These are phyloP conservation scores for Hyphopichia fennica DNA, from an alignment of 1,139 yeast genomes.

Conservation along the genomic window DNA sequence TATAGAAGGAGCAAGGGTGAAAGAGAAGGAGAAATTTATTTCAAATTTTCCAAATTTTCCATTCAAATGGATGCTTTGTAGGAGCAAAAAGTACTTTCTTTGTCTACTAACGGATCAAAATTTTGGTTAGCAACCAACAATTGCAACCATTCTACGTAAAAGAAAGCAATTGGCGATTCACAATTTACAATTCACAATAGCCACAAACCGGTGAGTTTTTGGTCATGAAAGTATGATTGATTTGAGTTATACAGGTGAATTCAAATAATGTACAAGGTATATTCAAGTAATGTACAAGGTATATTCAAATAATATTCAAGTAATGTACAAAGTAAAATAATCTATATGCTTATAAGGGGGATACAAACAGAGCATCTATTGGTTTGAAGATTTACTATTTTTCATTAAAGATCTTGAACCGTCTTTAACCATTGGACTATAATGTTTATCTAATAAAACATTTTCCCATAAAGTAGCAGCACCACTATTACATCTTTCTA, in stretches of 20 bases:
- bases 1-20: no score
- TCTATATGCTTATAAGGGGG: no score
- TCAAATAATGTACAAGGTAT: neutral
- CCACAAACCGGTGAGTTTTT: no score
- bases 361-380: neutral
- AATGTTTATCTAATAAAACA: slow-evolving; percentile 74
- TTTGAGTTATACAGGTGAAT: no score
- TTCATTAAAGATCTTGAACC: slow-evolving; percentile 47
- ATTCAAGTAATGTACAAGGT: neutral
- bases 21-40: no score
- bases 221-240: neutral
- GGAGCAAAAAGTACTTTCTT: neutral
- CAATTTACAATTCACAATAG: no score
- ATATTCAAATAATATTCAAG: no score
- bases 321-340: no score
- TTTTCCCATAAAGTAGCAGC: slow-evolving; percentile 93
- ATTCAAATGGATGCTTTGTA: no score
- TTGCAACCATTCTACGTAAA: neutral
- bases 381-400: slow-evolving; percentile 26
- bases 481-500: slow-evolving; percentile 78
- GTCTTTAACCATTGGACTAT: slow-evolving; percentile 71
- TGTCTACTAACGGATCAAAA: neutral
- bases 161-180: neutral
- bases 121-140: neutral
- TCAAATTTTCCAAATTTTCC: no score